Conservation (phyloP, 331 rosid species). For the Malus hybrid region DNA sequence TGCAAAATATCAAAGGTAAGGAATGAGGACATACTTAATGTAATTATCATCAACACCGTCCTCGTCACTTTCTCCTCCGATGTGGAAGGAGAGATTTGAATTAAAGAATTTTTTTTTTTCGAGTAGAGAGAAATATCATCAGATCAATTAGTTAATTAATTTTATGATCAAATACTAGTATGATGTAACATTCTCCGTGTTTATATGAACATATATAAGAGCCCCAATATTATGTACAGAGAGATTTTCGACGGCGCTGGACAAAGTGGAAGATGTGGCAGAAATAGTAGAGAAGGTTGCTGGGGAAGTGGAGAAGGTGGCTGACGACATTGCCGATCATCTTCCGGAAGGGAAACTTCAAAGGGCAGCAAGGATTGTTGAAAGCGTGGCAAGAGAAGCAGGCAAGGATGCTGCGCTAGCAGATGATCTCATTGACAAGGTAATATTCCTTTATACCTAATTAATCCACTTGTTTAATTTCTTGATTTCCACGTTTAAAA, state of each 20-base stretch:
- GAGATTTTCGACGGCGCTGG: constrained; percentile 31
- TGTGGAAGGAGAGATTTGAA: no score
- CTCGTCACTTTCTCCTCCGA: no score
- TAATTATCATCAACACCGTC: background rate
- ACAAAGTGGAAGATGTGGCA: constrained; percentile 31
- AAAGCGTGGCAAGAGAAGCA: constrained; percentile 28
- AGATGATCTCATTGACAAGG: constrained; percentile 40
- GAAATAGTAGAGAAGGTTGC: constrained; percentile 52
- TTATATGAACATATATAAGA: no score
- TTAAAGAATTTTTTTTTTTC: background rate
- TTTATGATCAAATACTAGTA: background rate
- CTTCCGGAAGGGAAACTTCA: constrained; percentile 36
- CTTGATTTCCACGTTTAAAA: background rate
- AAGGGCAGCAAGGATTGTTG: constrained; percentile 23
- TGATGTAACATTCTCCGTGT: background rate
- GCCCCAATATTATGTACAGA: constrained; percentile 19
- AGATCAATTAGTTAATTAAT: no score
- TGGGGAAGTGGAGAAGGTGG: constrained; percentile 42
- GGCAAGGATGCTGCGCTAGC: constrained; percentile 22
- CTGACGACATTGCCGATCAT: constrained; percentile 32
- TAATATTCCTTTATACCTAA: background rate
- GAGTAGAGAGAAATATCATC: no score
- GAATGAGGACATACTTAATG: background rate
- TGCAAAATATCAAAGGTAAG: constrained; percentile 38
- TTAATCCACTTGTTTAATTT: background rate